Evolutionary conservation across 345 rosid genomes (phyloP), one percentile per base, ranked within the genome.

Genomic region (Corchorus capsularis): DNA sequence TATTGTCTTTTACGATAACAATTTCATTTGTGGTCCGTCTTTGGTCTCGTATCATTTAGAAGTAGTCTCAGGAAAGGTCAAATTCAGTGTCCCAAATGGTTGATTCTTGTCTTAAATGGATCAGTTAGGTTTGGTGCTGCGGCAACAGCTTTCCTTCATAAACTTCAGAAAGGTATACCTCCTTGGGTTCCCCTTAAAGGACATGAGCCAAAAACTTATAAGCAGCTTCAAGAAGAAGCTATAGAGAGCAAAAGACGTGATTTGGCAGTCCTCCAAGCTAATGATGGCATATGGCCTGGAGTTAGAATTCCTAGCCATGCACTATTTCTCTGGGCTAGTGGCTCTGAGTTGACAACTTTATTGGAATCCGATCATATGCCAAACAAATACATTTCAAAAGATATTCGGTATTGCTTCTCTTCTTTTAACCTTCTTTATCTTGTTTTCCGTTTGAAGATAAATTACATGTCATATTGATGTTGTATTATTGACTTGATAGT

Each of bases 281-380:
- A 94, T 63, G 92, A 75, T 80, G 98, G 97, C 63, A 80, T 90
- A 73, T 94, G 97, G 98, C 98, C 97, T 54, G 97, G 98, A 75
- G 81, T 89, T 63, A 86, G 90, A 85, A 92, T 78, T 71, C 98
- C 97, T 32, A 92, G 96, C 78, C 94, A 94, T 81, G 90, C 93
- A 43, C 81, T 94, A 63, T 94, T 91, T 88, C 98, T 94, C 55
- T 92, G 98, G 98, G 98, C 97, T 53, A 83, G 97, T 82, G 98
- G 98, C 39, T 52, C 98, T 64, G 97, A 90, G 78, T 75, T 94
- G 65, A 94, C 98, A 39, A 80, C 89, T 43, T 73, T 81, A 50
- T 75, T 94, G 81, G 97, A 94, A 87, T 55, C 83, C 63, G 98
- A 94, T 78, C 93, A 91, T 85, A 92, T 94, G 98, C 97, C 97